These are phyloP conservation scores for Botrytis deweyae DNA, from an alignment of 2,329 filamentous ascomycete genomes.

Conservation along the genomic window DNA sequence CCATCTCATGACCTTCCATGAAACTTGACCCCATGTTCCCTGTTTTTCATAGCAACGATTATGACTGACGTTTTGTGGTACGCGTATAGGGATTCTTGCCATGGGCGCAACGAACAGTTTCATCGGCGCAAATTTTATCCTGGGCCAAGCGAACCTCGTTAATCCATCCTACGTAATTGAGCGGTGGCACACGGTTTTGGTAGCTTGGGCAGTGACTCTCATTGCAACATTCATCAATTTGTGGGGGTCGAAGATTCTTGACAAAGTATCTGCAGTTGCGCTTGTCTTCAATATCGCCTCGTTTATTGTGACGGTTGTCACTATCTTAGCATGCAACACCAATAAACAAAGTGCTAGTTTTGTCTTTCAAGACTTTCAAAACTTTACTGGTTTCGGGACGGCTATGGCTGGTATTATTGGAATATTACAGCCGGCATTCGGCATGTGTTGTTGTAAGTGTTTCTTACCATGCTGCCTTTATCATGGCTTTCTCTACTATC, in stretches of 20 bases:
- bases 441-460: constrained; percentile 49
- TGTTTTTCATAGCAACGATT: neutral
- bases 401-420: constrained; percentile 54
- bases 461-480: neutral
- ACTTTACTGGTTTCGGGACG: constrained; percentile 51
- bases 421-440: constrained; percentile 53
- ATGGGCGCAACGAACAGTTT: constrained; percentile 57
- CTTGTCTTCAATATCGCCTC: constrained; percentile 54
- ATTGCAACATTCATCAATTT: constrained; percentile 50
- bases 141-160: constrained; percentile 54
- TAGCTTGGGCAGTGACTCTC: constrained; percentile 50
- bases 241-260: constrained; percentile 50
- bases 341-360: constrained; percentile 54
- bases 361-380: constrained; percentile 55
- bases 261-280: constrained; percentile 50
- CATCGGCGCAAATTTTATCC: constrained; percentile 54
- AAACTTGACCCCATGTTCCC: neutral
- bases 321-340: constrained; percentile 53
- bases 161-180: constrained; percentile 52
- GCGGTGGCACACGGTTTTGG: constrained; percentile 55
- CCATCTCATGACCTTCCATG: constrained; percentile 17
- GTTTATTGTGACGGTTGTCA: constrained; percentile 52
- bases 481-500: neutral
- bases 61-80: constrained; percentile 4
- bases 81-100: constrained; percentile 40